Evolutionary conservation across 192 early-diverging fungal species (phyloP).

Genomic region (Linnemannia zychae): DNA sequence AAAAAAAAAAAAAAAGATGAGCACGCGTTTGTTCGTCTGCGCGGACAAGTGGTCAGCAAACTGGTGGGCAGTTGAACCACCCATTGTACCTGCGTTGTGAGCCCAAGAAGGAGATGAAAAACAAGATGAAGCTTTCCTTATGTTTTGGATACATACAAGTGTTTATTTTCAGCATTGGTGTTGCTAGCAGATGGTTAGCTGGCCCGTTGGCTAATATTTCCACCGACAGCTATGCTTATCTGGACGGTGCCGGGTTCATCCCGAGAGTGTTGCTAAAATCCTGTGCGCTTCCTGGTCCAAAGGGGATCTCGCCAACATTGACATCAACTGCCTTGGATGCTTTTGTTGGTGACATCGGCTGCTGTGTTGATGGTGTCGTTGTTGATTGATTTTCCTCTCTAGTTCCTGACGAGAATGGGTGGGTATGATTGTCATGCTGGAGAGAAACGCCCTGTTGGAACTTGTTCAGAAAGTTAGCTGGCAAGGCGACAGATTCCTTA

Average conservation of each 20-base stretch:
- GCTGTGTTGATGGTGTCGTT: not conserved
- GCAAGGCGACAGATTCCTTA: not conserved
- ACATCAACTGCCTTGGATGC: not conserved
- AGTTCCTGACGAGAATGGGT: not conserved
- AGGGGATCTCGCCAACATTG: constrained; percentile 33
- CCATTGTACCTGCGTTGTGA: not conserved
- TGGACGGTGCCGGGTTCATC: not conserved
- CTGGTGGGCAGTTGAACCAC: not conserved
- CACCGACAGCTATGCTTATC: not conserved
- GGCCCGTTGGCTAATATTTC: not conserved
- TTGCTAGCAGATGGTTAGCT: not conserved
- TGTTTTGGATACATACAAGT: not conserved
- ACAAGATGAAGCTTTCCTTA: not conserved
- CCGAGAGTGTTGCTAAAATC: constrained; percentile 28
- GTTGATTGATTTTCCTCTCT: not conserved
- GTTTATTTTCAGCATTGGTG: constrained; percentile 1
- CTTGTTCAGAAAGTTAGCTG: constrained; percentile 9
- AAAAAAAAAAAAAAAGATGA: constrained; percentile 21
- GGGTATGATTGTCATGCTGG: not conserved
- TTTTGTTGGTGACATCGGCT: not conserved
- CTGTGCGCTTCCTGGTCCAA: constrained; percentile 4
- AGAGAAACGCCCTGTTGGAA: constrained; percentile 30
- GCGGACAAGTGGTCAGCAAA: not conserved
- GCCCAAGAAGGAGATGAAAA: constrained; percentile 16
- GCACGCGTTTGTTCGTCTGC: not conserved